Conservation (phyloP, 306 rosid genomes). For the Citrullus colocynthis region DNA sequence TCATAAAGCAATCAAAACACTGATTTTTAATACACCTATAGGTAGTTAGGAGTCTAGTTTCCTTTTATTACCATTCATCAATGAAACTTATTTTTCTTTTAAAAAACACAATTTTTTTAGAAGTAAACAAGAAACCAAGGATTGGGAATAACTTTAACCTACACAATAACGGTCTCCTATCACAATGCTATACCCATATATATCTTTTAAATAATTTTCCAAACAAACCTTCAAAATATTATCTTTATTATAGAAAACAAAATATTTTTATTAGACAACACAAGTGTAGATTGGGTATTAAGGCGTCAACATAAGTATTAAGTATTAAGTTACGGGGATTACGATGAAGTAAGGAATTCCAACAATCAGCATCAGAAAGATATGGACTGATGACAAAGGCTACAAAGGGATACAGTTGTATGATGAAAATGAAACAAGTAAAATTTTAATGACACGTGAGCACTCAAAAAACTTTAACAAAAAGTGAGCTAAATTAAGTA, state of each 20-base stretch:
- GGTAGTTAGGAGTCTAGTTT: too few species aligned
- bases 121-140: background rate
- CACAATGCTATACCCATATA: background rate
- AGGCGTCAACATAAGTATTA: background rate
- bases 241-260: background rate
- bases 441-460: background rate
- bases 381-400: background rate
- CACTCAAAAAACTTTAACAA: background rate
- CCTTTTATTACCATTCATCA: too few species aligned
- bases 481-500: constrained; percentile 13
- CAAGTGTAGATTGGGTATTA: background rate
- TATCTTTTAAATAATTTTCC: background rate
- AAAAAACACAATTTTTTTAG: background rate
- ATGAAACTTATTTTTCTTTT: too few species aligned
- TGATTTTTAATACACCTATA: too few species aligned
- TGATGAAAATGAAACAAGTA: background rate
- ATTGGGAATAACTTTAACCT: background rate
- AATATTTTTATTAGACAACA: background rate
- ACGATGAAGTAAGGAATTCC: background rate
- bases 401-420: background rate
- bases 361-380: background rate
- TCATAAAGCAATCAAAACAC: background rate
- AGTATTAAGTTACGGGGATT: background rate
- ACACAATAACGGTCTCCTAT: background rate
- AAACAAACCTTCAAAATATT: background rate